Evolutionary conservation across 2,329 filamentous ascomycete genomes (phyloP).

Genomic region (Talaromyces sp.): DNA sequence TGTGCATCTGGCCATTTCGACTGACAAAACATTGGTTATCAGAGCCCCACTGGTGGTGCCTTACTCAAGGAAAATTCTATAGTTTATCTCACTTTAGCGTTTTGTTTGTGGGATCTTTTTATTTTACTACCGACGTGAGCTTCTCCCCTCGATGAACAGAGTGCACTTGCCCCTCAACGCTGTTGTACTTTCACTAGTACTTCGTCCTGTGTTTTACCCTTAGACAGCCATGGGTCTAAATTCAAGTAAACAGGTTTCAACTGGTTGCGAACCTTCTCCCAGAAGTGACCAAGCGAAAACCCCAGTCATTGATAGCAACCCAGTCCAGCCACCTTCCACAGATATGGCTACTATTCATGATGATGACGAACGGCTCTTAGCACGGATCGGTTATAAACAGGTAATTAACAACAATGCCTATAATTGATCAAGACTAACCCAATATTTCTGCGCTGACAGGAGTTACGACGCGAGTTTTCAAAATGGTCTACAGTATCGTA

Average conservation of each 20-base stretch:
- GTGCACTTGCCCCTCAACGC: background rate
- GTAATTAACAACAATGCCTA: conserved; percentile 30
- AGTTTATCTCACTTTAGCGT: background rate
- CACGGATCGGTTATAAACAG: conserved; percentile 59
- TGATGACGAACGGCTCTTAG: conserved; percentile 56
- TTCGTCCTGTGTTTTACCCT: background rate
- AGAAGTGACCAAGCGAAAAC: background rate
- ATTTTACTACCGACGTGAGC: background rate
- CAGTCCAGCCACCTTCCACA: conserved; percentile 5
- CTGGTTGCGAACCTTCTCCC: background rate
- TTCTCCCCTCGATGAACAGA: background rate
- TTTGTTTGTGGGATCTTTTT: background rate
- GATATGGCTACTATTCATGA: conserved; percentile 44
- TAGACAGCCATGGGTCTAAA: conserved; percentile 10
- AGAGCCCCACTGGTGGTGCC: background rate
- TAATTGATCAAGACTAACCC: background rate
- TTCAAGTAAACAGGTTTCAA: background rate
- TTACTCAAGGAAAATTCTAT: background rate
- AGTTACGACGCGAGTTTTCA: conserved; percentile 58
- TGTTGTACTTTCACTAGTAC: background rate
- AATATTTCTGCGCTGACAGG: conserved; percentile 34
- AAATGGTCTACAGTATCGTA: conserved; percentile 64
- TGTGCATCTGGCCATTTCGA: background rate
- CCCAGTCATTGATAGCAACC: background rate
- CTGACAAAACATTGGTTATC: background rate